These are phyloP conservation scores for Candida piceae DNA, from an alignment of 805 yeast genomes.

Conservation along the genomic window DNA sequence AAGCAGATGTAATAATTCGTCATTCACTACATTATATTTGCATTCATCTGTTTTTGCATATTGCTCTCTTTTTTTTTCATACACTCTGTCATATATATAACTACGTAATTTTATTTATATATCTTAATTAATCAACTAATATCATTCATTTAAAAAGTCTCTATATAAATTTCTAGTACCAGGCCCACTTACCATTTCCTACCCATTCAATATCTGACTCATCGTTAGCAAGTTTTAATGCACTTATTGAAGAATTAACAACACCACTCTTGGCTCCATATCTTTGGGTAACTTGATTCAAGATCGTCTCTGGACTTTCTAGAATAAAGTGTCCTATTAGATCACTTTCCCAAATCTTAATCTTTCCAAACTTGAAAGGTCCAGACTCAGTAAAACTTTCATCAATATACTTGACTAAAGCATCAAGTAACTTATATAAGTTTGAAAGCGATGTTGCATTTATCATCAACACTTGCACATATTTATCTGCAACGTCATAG, in stretches of 20 bases:
- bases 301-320: conserved; percentile 4
- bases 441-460: conserved; percentile 10
- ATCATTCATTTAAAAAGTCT: too few relatives aligned
- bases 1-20: too few relatives aligned
- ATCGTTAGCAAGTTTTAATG: conserved; percentile 12
- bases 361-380: conserved; percentile 6
- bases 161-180: conserved; percentile 20
- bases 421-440: conserved; percentile 10
- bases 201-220: conserved; percentile 16
- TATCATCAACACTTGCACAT: conserved; percentile 15
- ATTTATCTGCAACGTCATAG: conserved; percentile 27
- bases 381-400: neutral
- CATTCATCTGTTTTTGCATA: too few relatives aligned
- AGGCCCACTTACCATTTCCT: conserved; percentile 25
- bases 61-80: too few relatives aligned
- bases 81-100: too few relatives aligned
- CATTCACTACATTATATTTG: too few relatives aligned
- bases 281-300: conserved; percentile 5
- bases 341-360: conserved; percentile 25
- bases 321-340: conserved; percentile 11
- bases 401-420: too few relatives aligned
- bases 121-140: too few relatives aligned
- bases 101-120: too few relatives aligned
- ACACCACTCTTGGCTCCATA: conserved; percentile 13
- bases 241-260: conserved; percentile 19